phyloP scores from a whole-genome alignment of 2,329 filamentous ascomycete species.

The Cyphellophora attinorum region DNA sequence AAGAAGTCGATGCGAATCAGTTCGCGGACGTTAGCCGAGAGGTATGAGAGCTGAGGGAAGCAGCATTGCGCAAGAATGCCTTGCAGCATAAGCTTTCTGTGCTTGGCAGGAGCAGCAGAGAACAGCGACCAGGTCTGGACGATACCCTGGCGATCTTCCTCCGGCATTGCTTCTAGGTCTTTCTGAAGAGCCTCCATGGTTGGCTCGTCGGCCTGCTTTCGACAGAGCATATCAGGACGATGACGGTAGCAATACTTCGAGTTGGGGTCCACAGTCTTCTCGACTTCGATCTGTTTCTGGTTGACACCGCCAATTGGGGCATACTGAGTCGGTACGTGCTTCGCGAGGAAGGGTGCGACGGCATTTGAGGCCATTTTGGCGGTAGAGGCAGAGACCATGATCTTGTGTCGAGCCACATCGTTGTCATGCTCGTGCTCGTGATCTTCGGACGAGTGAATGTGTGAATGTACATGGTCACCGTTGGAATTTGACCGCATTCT shows the following conservation, averaged over 20 bases:
- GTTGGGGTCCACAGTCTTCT: constrained; percentile 44
- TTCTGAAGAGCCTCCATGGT: constrained; percentile 93
- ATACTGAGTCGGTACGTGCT: constrained; percentile 84
- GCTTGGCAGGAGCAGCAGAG: constrained; percentile 86
- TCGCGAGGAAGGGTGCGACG: constrained; percentile 77
- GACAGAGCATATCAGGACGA: constrained; percentile 84
- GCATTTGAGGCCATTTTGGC: constrained; percentile 64
- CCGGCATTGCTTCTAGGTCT: constrained; percentile 71
- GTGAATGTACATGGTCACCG: constrained; percentile 9
- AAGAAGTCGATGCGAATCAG: constrained; percentile 97
- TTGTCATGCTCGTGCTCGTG: constrained; percentile 7
- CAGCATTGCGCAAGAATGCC: constrained; percentile 95
- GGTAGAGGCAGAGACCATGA: constrained; percentile 32
- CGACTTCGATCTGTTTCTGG: constrained; percentile 5
- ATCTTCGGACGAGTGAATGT: constrained; percentile 18
- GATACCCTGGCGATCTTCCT: constrained; percentile 86
- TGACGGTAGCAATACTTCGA: constrained; percentile 96
- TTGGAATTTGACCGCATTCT: constrained; percentile 9
- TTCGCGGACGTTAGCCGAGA: constrained; percentile 82
- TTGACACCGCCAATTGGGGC: constrained; percentile 54
- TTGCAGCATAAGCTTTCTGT: constrained; percentile 91
- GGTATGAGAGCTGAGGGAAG: constrained; percentile 89
- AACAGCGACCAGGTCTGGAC: constrained; percentile 97
- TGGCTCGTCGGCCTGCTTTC: constrained; percentile 82
- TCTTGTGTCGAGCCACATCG: constrained; percentile 20